Base-by-base conservation (phyloP, 805 yeast species). In the Maudiozyma turicensis region DNA sequence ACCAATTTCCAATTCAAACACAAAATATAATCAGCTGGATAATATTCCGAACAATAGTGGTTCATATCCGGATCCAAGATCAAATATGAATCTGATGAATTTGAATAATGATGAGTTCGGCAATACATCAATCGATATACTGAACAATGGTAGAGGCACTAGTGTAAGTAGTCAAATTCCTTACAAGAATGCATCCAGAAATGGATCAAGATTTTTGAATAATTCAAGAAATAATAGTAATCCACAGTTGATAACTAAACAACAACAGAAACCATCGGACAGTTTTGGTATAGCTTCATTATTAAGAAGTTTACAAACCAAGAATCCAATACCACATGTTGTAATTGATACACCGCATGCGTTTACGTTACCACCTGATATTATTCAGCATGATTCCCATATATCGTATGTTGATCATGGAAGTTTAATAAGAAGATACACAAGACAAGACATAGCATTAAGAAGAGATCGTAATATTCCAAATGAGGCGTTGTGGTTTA, bases 401-500 rank as follows among this genome's bases (percentile, higher is more conserved):
- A 47, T 73, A 33, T 70, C 64, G 40, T 59, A 64, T 37, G 58
- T 66, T 38, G 70, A 71, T 47, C 61, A 64, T 40, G 51, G 48
- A 26, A 60, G 55, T 33, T 58, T 59, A 40, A 43, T 52, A 8
- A 60, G 61, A 49, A 50, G 62, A 37, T 42, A 51, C 20, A 55
- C 58, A 29, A 58, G 56, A 43, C 60, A 57, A 14, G 59, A 60
- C 42, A 51, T 58, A 13, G 54, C 53, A 31, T 48, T 46, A 26
- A 53, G 56, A 44, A 59, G 57, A 43, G 49, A 47, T 14, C 56
- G 54, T 26, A 52, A 54, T 40, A 38, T n/a, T 20, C 53, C 59
- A 37, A 72, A 71, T 11, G 78, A 80, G 37, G 57, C 78, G 13
- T 61, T 84, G 14, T 84, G 89, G 86, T 83, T 78, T 62, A 73